Evolutionary conservation across 306 rosid species (phyloP).

Genomic region (Gynostemma pentaphyllum): DNA sequence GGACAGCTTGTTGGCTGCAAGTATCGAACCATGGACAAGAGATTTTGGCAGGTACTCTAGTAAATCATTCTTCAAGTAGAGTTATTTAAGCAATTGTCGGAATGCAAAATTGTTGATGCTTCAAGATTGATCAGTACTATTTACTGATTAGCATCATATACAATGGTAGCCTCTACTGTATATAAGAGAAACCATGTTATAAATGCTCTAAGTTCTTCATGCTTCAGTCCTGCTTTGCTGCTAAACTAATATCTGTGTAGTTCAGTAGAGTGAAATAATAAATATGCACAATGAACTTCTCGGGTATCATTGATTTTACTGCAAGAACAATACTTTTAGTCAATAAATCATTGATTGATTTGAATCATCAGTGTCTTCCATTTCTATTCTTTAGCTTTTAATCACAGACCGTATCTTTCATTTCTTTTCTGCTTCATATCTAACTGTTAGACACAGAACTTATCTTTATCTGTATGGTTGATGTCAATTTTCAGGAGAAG

Average conservation of each 20-base stretch:
- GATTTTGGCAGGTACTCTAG: slow-evolving; percentile 72
- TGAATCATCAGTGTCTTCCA: background rate
- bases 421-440: background rate
- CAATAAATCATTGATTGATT: background rate
- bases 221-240: too few relatives aligned
- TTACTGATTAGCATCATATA: too few relatives aligned
- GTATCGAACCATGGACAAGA: slow-evolving; percentile 55
- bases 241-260: too few relatives aligned
- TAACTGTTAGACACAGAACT: background rate
- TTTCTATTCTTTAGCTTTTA: background rate
- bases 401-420: background rate
- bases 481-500: slow-evolving; percentile 47
- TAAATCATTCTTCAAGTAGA: background rate
- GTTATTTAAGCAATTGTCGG: background rate
- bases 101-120: background rate
- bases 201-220: too few relatives aligned
- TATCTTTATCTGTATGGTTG: background rate
- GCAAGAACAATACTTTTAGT: too few relatives aligned
- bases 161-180: too few relatives aligned
- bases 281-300: too few relatives aligned
- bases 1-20: slow-evolving; percentile 80
- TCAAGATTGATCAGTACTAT: too few relatives aligned
- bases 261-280: too few relatives aligned
- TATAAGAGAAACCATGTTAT: too few relatives aligned
- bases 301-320: too few relatives aligned